Evolutionary conservation across 768 basidiomycete genomes (phyloP), one percentile per base, ranked within the genome.

Genomic region (Phylloporus arenicola): DNA sequence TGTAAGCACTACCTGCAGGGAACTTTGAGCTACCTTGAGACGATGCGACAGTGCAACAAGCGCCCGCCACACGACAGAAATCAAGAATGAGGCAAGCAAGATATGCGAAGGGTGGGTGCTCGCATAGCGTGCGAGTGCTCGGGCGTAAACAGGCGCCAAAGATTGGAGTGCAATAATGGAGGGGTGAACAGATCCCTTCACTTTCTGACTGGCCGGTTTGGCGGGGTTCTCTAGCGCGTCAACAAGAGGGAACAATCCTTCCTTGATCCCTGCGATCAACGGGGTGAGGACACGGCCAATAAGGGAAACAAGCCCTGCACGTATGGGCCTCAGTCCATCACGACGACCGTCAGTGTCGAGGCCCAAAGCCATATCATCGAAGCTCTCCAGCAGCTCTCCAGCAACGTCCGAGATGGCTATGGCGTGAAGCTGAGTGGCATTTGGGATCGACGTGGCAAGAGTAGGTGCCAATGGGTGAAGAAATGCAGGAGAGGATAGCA

Each of bases 31-130:
- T 3, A 74, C 70, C 10, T 73, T 68, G 6, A 67, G 62, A n/a
- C 89, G 79, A 63, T 86, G 76, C 11, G 85, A 75, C 27, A 91
- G 61, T 19, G 86, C 84, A 24, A 89, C 80, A 45, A 90, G 72
- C 8, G 78, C 81, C 19, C 79, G 82, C 88, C 89, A 92, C 2
- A 87, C 68, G 1, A 87, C 65, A 16, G 81, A 82, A 57, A 90
- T 88, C 54, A 88, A 74, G 56, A 89, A 76, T 3, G 83, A 79
- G 1, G 86, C 86, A 14, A 90, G 73, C 1, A 75, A 68, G 14
- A 79, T 69, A 56, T 92, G 84, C 0, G 84, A 75, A 9, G 75
- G 62, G 12, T 73, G 65, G 12, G 78, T 75, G 6, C 73, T 64
- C 8, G 81, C 80, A 63, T 81, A 84, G 12, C 80, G 77, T 13